Conservation (phyloP, 1,284 basidiomycete genomes). For the Chondrostereum purpureum region DNA sequence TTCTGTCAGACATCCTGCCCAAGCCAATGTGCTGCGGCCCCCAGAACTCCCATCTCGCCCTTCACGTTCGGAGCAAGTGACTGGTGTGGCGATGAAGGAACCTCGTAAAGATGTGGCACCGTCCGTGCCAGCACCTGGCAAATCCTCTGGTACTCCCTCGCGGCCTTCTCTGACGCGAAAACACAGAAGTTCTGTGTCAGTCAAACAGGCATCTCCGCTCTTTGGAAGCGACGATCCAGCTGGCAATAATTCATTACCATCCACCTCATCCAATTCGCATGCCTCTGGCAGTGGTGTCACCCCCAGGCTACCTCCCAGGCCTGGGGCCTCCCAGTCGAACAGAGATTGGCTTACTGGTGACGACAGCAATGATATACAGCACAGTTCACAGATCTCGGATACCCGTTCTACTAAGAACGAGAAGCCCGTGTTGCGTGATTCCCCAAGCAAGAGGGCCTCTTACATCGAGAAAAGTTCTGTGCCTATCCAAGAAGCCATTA, state of each 20-base stretch:
- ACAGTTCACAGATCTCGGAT: constrained; percentile 16
- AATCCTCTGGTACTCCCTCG: constrained; percentile 10
- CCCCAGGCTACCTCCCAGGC: constrained; percentile 15
- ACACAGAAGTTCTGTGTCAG: constrained; percentile 35
- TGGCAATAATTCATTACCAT: constrained; percentile 7
- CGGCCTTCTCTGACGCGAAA: constrained; percentile 32
- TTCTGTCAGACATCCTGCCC: background rate
- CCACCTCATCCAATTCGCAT: constrained; percentile 6
- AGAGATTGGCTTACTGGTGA: constrained; percentile 70
- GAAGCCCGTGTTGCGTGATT: constrained; percentile 51
- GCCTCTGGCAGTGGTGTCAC: background rate
- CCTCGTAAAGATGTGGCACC: constrained; percentile 13
- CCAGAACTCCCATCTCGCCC: constrained; percentile 1
- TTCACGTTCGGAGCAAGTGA: constrained; percentile 45
- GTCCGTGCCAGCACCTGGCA: constrained; percentile 5
- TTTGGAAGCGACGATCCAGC: background rate
- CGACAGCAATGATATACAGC: constrained; percentile 34
- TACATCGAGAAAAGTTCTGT: constrained; percentile 49
- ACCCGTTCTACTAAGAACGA: constrained; percentile 20
- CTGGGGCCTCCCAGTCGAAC: constrained; percentile 15
- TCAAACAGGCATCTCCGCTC: constrained; percentile 20
- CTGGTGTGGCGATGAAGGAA: constrained; percentile 49
- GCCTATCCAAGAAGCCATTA: constrained; percentile 41
- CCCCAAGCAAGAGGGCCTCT: constrained; percentile 65
- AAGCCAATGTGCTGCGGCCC: background rate